These are phyloP conservation scores for Nakataea oryzae DNA, from an alignment of 2,329 filamentous ascomycete genomes.

Conservation along the genomic window DNA sequence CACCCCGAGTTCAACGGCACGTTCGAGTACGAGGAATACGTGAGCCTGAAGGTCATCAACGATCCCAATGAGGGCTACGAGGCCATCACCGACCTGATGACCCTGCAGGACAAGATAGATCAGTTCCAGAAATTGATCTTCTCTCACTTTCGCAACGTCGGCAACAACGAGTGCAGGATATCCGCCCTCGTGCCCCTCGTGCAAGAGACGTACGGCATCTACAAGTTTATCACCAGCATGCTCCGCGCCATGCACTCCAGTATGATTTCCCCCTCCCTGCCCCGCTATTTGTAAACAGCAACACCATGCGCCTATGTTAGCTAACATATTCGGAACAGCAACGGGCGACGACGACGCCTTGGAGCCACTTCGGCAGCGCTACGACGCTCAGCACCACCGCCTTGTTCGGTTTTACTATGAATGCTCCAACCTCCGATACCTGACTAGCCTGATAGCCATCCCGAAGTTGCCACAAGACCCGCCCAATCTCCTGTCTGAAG, in stretches of 20 bases:
- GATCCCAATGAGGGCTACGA: constrained; percentile 97
- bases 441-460: constrained; percentile 92
- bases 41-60: constrained; percentile 94
- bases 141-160: constrained; percentile 83
- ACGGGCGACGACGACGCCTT: constrained; percentile 91
- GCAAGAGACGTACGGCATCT: constrained; percentile 97
- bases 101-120: constrained; percentile 94
- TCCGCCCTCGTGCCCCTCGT: constrained; percentile 88
- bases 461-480: constrained; percentile 92
- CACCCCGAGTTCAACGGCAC: constrained; percentile 98
- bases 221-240: constrained; percentile 99
- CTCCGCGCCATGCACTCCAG: constrained; percentile 93
- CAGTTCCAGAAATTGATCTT: constrained; percentile 98
- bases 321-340: constrained; percentile 31
- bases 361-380: constrained; percentile 75
- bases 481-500: constrained; percentile 77
- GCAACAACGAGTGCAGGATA: constrained; percentile 94
- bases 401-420: constrained; percentile 98
- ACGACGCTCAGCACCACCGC: constrained; percentile 93
- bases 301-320: constrained; percentile 9
- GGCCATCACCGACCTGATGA: constrained; percentile 94
- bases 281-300: too few relatives aligned
- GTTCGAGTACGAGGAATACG: constrained; percentile 98
- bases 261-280: constrained; percentile 29
- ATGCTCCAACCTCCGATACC: constrained; percentile 92